Conservation (phyloP, 2,329 filamentous ascomycete genomes). For the Chrysoporthe puriensis region DNA sequence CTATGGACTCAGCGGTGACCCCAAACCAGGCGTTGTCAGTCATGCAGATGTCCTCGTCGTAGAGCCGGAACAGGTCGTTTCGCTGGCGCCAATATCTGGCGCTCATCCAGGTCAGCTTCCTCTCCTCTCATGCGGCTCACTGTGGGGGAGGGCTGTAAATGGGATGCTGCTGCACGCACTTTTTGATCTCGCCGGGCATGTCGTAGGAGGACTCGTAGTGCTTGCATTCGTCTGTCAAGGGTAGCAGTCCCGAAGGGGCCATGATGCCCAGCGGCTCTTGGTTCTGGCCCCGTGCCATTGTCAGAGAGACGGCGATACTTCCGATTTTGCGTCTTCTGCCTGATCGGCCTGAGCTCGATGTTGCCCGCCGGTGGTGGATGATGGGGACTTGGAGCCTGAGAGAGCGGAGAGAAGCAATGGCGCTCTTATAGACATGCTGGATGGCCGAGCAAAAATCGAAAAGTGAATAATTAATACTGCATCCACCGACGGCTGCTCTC, state of each 20-base stretch:
- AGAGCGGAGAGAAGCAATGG: neutral
- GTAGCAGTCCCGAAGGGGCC: conserved; percentile 49
- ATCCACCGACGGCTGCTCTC: neutral
- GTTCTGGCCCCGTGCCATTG: neutral
- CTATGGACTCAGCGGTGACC: conserved; percentile 91
- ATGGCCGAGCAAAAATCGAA: neutral
- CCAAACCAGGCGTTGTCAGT: conserved; percentile 97
- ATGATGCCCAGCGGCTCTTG: conserved; percentile 35
- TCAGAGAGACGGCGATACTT: neutral
- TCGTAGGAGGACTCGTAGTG: conserved; percentile 74
- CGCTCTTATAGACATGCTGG: neutral
- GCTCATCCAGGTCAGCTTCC: conserved; percentile 12
- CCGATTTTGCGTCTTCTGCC: neutral
- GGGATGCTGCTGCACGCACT: conserved; percentile 57
- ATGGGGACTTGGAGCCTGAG: neutral
- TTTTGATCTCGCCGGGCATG: conserved; percentile 82
- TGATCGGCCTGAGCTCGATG: neutral
- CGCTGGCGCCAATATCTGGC: conserved; percentile 87
- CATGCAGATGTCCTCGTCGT: conserved; percentile 86
- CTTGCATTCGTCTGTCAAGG: conserved; percentile 66
- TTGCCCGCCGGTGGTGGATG: neutral
- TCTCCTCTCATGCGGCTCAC: neutral
- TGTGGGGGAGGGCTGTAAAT: neutral
- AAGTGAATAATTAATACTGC: no score
- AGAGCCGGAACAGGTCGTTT: conserved; percentile 83